phyloP scores from a whole-genome alignment of 2,329 filamentous ascomycete genomes.

The Stachybotrys chartarum region DNA sequence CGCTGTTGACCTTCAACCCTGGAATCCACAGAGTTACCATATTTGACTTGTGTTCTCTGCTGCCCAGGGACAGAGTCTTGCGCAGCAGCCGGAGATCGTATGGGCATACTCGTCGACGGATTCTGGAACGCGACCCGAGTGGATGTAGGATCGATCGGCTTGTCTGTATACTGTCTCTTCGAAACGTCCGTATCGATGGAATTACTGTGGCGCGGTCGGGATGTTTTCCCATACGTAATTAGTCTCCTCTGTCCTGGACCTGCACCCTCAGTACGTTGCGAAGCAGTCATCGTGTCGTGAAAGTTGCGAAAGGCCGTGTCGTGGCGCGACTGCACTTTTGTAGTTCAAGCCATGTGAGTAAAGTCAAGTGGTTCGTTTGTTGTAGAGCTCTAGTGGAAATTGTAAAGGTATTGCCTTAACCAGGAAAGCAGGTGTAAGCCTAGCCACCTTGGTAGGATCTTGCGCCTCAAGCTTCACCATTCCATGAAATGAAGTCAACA shows the following conservation, averaged over 20 bases:
- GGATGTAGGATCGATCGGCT: not conserved
- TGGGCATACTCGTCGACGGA: not conserved
- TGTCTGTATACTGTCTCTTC: not conserved
- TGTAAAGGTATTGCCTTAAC: too few species aligned
- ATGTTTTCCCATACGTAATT: conserved; percentile 18
- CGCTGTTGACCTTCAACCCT: not conserved
- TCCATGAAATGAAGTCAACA: too few species aligned
- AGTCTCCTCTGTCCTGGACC: conserved; percentile 9
- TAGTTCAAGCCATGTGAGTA: not conserved
- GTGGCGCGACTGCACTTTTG: conserved; percentile 1
- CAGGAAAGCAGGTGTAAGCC: too few species aligned
- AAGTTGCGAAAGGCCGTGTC: conserved; percentile 10
- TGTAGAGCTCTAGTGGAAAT: too few species aligned
- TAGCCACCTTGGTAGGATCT: too few species aligned
- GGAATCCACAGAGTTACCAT: not conserved
- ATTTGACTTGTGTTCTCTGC: not conserved
- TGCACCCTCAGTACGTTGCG: conserved; percentile 1
- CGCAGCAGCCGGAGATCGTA: not conserved
- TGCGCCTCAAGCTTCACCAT: too few species aligned
- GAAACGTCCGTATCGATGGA: not conserved
- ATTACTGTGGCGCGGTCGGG: conserved; percentile 5
- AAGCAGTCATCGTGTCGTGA: conserved; percentile 11
- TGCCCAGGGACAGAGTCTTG: not conserved
- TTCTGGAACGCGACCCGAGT: not conserved
- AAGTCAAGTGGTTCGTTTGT: not conserved